Evolutionary conservation across 1,284 basidiomycete genomes (phyloP).

Genomic region (Porogramme epimiltina): DNA sequence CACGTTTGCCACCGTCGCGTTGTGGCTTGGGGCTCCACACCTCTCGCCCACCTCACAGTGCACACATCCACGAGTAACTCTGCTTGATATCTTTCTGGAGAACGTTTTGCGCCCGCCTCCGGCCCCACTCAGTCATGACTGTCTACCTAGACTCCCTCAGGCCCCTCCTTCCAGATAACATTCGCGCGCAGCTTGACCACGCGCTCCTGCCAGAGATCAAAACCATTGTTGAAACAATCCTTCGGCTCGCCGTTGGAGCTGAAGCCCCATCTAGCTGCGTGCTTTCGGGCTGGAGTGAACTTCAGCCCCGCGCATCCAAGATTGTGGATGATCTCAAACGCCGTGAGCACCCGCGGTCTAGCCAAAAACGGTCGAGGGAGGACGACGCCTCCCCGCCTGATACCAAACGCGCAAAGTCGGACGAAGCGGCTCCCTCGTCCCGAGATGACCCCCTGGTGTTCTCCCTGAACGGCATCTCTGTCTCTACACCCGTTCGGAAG

Average conservation of each 20-base stretch:
- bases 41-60: no score
- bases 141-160: constrained; percentile 16
- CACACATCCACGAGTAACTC: no score
- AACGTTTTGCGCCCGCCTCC: no score
- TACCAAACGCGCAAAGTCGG: constrained; percentile 11
- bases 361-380: constrained; percentile 26
- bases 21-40: neutral
- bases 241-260: constrained; percentile 26
- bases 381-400: constrained; percentile 15
- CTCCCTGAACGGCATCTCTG: constrained; percentile 60
- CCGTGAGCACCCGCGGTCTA: constrained; percentile 7
- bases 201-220: constrained; percentile 15
- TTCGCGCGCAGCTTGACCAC: constrained; percentile 14
- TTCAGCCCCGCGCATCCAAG: constrained; percentile 19
- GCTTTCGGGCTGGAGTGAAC: constrained; percentile 15
- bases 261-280: constrained; percentile 13
- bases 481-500: constrained; percentile 69
- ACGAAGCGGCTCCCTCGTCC: constrained; percentile 6
- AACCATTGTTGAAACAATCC: constrained; percentile 22
- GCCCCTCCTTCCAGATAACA: constrained; percentile 17
- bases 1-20: constrained; percentile 4
- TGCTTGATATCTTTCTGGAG: no score
- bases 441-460: constrained; percentile 46
- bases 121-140: constrained; percentile 3
- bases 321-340: constrained; percentile 20